Evolutionary conservation across 441 rosid species (phyloP), one percentile per base, ranked within the genome.

Genomic region (Breynia disticha): DNA sequence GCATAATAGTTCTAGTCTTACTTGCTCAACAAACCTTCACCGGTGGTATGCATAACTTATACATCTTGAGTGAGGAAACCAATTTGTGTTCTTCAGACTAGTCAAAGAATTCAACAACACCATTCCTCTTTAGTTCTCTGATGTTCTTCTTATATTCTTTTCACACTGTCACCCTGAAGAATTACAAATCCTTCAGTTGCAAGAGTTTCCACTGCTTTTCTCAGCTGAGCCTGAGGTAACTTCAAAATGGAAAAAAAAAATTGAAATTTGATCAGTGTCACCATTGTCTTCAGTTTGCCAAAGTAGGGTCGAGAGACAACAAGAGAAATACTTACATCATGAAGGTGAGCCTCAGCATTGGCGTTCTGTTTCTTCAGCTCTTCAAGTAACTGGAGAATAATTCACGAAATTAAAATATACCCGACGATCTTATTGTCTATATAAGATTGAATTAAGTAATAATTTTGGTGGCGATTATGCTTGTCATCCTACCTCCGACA

Each of bases 291-390:
- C 57, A 43, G 39, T 38, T 13, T 11, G 11, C 16, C 11, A 3
- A 46, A 1, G 13, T 1, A 52, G 15, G 46, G 19, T 18, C 7
- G 42, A 39, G 14, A 24, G 39, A 44, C 19, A 28, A 44, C 18
- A 48, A 19, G 12, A 7, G 24, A 24, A 45, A 21, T 45, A 61
- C 87, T 79, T 69, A 88, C 96, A 56, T 84, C 98, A 48, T 80
- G 84, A 53, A 82, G 86, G 72, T 86, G 89, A 54, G 79, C 70
- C 64, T 91, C 98, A 19, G 68, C 66, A 48, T 63, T 67, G 59
- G 75, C 59, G 75, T 78, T 78, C 58, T 78, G 86, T 78, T 86
- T 88, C 87, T 91, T 91, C 56, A 91, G 69, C 73, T 86, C 97
- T 17, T 88, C 98, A 69, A 88, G 61, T 67, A 84, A 64, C 98